phyloP scores from a whole-genome alignment of 2,329 filamentous ascomycete species.

The Cladophialophora bantiana region DNA sequence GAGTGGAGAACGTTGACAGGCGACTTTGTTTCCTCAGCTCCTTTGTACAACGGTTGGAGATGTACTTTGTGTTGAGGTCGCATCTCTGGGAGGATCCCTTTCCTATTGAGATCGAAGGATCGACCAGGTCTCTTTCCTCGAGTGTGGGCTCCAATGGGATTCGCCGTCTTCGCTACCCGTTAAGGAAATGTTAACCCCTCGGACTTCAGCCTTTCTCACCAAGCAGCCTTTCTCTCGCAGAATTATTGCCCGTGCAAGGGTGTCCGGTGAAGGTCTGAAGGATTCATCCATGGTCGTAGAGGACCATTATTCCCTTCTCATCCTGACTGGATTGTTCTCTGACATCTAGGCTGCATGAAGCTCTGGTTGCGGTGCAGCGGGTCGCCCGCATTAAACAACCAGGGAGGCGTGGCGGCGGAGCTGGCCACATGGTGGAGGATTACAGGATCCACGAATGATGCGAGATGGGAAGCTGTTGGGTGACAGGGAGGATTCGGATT shows the following conservation, averaged over 20 bases:
- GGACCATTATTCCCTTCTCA: neutral
- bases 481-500: neutral
- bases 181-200: neutral
- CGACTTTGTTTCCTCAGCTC: neutral
- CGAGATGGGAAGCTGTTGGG: conserved; percentile 3
- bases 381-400: neutral
- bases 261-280: neutral
- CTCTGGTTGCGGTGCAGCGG: neutral
- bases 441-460: conserved; percentile 4
- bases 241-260: neutral
- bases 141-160: conserved; percentile 7
- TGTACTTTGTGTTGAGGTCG: neutral
- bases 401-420: neutral
- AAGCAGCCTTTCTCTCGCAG: neutral
- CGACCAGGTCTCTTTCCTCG: neutral
- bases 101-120: conserved; percentile 3
- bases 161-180: neutral
- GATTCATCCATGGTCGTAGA: neutral
- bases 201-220: neutral
- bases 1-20: neutral
- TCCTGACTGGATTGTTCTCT: neutral
- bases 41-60: neutral
- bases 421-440: conserved; percentile 6
- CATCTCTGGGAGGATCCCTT: neutral
- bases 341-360: neutral